These are phyloP conservation scores for Grifola frondosa DNA, from an alignment of 1,284 basidiomycete genomes.

Conservation along the genomic window DNA sequence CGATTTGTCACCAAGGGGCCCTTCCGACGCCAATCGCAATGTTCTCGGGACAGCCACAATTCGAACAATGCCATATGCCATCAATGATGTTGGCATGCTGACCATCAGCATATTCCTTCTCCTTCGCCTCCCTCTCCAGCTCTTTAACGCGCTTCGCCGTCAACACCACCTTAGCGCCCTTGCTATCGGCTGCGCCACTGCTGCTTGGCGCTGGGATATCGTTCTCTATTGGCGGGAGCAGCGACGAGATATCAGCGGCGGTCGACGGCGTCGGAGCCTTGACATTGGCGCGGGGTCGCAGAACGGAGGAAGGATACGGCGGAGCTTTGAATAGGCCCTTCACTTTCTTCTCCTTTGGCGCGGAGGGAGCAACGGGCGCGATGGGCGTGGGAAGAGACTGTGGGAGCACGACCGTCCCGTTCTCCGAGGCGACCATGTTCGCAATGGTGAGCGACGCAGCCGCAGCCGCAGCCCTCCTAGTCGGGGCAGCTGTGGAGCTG, in stretches of 20 bases:
- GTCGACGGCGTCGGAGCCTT: slow-evolving; percentile 61
- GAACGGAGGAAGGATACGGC: slow-evolving; percentile 50
- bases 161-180: slow-evolving; percentile 43
- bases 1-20: slow-evolving; percentile 89
- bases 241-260: slow-evolving; percentile 55
- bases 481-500: slow-evolving; percentile 62
- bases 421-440: slow-evolving; percentile 82
- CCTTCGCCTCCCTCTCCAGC: slow-evolving; percentile 76
- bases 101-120: slow-evolving; percentile 76
- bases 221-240: slow-evolving; percentile 58
- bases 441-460: slow-evolving; percentile 80
- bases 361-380: slow-evolving; percentile 34
- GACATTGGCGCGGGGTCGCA: slow-evolving; percentile 58
- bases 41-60: slow-evolving; percentile 85
- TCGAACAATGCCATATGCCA: slow-evolving; percentile 90
- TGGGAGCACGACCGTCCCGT: slow-evolving; percentile 60
- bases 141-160: slow-evolving; percentile 68
- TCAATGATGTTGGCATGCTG: slow-evolving; percentile 81
- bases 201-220: slow-evolving; percentile 48
- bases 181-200: slow-evolving; percentile 42
- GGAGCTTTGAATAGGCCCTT: slow-evolving; percentile 76
- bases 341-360: slow-evolving; percentile 63
- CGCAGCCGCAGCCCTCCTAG: slow-evolving; percentile 77
- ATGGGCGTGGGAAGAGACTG: slow-evolving; percentile 48
- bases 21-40: slow-evolving; percentile 84